These are phyloP conservation scores for Mollisiaceae sp. DNA, from an alignment of 2,329 filamentous ascomycete species.

Conservation along the genomic window DNA sequence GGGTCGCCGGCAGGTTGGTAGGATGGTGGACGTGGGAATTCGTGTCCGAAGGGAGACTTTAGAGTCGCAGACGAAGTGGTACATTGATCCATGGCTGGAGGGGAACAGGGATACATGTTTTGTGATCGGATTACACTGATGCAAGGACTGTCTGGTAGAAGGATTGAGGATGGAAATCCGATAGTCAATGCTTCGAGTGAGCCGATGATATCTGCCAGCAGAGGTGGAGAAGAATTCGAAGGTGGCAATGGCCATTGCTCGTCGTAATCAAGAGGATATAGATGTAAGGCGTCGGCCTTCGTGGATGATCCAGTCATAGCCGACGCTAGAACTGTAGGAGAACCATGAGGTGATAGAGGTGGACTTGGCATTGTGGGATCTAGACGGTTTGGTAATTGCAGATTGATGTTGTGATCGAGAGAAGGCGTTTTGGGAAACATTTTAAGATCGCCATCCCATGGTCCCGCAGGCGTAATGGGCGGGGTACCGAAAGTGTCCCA, in stretches of 20 bases:
- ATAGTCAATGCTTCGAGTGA: slow-evolving; percentile 29
- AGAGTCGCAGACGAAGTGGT: not conserved
- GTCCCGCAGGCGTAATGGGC: slow-evolving; percentile 1
- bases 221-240: not conserved
- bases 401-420: not conserved
- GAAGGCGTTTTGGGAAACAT: not conserved
- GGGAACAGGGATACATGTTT: not conserved
- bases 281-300: not conserved
- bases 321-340: not conserved
- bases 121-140: slow-evolving; percentile 30
- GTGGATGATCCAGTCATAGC: not conserved
- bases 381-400: slow-evolving; percentile 8
- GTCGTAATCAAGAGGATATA: not conserved
- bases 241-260: not conserved
- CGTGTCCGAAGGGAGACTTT: not conserved
- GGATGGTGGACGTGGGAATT: not conserved
- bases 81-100: not conserved
- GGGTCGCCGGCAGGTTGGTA: not conserved
- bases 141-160: slow-evolving; percentile 30
- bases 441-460: not conserved
- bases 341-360: slow-evolving; percentile 23
- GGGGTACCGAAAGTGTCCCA: slow-evolving; percentile 2
- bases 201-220: slow-evolving; percentile 24
- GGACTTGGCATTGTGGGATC: slow-evolving; percentile 32
- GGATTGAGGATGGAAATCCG: slow-evolving; percentile 33